A percentile compares a stretch with the other conserved stretches of the same genome.
phyloP scores from a whole-genome alignment of 495 filamentous ascomycete species.

The Lineolata rhizophorae region DNA sequence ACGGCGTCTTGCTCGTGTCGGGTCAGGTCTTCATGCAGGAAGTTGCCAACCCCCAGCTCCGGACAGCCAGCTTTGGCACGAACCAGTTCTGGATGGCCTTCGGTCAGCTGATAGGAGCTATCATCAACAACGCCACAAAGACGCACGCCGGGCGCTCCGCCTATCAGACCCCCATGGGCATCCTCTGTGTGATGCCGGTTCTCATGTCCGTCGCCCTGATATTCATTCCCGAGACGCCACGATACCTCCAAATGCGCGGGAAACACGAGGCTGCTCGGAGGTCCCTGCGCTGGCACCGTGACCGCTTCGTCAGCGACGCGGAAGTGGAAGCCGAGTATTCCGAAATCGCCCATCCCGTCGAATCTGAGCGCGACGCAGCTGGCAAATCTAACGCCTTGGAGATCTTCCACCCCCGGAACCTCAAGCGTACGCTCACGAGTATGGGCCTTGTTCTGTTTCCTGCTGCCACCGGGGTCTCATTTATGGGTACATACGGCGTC shows the following conservation, averaged over 20 bases:
- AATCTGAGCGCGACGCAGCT: conserved; percentile 4
- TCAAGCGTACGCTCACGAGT: conserved; percentile 4
- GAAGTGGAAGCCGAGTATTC: conserved; percentile 4
- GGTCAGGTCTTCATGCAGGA: not conserved
- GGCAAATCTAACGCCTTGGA: conserved; percentile 1
- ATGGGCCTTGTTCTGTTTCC: conserved; percentile 1
- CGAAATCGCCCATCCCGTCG: conserved; percentile 6
- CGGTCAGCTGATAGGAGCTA: not conserved
- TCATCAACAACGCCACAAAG: not conserved
- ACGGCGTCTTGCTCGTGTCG: not conserved
- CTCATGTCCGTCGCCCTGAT: not conserved
- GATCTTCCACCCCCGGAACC: conserved; percentile 8
- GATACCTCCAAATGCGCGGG: not conserved
- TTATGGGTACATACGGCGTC: not conserved
- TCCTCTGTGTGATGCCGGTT: not conserved
- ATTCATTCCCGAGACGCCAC: not conserved
- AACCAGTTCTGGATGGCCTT: too few relatives aligned
- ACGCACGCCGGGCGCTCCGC: not conserved
- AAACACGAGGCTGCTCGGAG: not conserved
- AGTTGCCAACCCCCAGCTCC: too few relatives aligned
- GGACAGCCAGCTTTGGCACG: too few relatives aligned
- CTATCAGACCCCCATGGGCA: not conserved
- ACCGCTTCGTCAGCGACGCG: not conserved
- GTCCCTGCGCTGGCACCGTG: not conserved
- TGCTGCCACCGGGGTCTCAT: not conserved